Conservation (phyloP, 169 alveolate species). For the Cryptosporidium bovis region DNA sequence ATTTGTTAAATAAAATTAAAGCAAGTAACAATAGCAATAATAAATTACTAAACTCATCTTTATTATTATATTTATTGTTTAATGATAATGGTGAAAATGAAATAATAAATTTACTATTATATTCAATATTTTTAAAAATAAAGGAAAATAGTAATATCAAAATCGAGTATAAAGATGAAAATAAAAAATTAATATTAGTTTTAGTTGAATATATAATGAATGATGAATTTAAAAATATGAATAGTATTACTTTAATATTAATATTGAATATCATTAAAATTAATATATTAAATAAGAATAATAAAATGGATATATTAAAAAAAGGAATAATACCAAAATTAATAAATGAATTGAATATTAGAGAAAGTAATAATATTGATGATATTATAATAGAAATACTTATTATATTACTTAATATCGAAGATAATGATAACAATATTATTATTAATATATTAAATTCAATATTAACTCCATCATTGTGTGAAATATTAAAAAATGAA, state of each 20-base stretch:
- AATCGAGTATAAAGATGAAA: neutral
- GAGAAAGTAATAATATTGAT: conserved; percentile 5
- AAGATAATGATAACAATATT: neutral
- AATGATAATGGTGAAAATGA: conserved; percentile 1
- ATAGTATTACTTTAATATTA: neutral
- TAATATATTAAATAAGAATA: neutral
- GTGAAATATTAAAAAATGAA: conserved; percentile 2
- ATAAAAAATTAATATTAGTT: neutral
- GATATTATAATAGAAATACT: conserved; percentile 12
- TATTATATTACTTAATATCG: neutral
- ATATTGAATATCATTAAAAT: conserved; percentile 21
- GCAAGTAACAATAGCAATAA: neutral
- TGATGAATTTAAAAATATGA: neutral
- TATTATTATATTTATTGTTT: neutral
- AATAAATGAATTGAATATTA: conserved; percentile 2
- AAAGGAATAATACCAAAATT: conserved; percentile 40
- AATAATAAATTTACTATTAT: conserved; percentile 17
- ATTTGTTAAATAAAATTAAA: conserved; percentile 5
- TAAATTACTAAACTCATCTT: neutral
- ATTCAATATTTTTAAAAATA: neutral
- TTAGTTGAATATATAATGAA: neutral
- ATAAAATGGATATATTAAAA: conserved; percentile 1
- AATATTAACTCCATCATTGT: conserved; percentile 62
- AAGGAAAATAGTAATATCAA: neutral
- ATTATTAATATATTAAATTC: conserved; percentile 16